Evolutionary conservation across 1,284 basidiomycete species (phyloP), one percentile per base, ranked within the genome.

Genomic region (Grifola frondosa): DNA sequence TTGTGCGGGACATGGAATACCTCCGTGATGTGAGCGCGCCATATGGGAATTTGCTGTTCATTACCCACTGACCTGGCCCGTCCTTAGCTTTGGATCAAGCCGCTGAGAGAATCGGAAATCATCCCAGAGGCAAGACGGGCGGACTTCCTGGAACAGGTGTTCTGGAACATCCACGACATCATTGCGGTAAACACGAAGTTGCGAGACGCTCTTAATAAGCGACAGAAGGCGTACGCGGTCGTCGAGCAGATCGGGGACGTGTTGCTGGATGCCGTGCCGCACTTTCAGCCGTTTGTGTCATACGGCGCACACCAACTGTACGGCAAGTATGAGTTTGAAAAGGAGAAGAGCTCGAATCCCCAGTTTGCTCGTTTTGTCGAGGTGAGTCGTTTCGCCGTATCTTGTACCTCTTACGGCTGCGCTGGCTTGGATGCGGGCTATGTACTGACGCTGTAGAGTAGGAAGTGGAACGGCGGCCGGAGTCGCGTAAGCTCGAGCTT

Each of bases 281-380:
- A 89, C 61, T 98, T 99, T 61, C 78, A 74, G 15, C 93, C 94
- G 2, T 99, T 98, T 59, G 94, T 99, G 40, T 81, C 82, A 34
- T 99, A 99, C 59, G 97, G 97, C 32, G 86, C 94, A 7, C 95
- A 99, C 64, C 97, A 99, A 65, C 72, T 98, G 44, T 98, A 97
- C 64, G 97, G 96, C 16, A 99, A 99, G 67, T 97, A 94, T 65
- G 93, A 97, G 69, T 98, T 99, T 64, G 97, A 99, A 73, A 96
- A 94, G 75, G 97, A 99, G 73, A 98, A 97, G 75, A 83, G 79
- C 39, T 77, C 84, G 37, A 99, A 99, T 69, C 80, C 88, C 1
- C 87, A 84, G n/a, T 99, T 99, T 70, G 88, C 92, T 42, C 82
- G 83, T 56, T 99, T 99, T 67, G 97, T 99, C 35, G 97, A 98